These are phyloP conservation scores for Aschersonia sp. DNA, from an alignment of 2,329 filamentous ascomycete genomes.

Conservation along the genomic window DNA sequence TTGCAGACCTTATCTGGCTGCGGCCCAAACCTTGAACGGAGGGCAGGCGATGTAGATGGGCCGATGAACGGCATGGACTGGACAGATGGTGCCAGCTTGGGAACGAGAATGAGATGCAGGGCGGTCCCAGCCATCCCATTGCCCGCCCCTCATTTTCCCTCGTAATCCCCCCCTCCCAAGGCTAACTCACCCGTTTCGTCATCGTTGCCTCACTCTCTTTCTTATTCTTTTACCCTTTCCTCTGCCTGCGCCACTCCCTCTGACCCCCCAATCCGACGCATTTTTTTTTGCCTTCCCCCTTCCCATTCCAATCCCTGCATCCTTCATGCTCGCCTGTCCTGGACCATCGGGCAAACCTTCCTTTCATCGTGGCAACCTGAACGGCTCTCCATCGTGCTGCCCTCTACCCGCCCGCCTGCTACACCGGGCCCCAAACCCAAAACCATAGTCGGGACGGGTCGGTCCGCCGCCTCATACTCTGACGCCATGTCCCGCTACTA, in stretches of 20 bases:
- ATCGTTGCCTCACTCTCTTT: slow-evolving; percentile 1
- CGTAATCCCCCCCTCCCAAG: not conserved
- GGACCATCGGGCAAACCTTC: not conserved
- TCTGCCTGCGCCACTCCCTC: not conserved
- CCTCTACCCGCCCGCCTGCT: too few relatives aligned
- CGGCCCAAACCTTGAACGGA: too few relatives aligned
- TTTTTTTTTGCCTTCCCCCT: not conserved
- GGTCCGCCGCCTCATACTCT: slow-evolving; percentile 7
- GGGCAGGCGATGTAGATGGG: too few relatives aligned
- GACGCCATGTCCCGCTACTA: slow-evolving; percentile 17
- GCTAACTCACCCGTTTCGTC: slow-evolving; percentile 2
- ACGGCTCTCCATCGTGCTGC: too few relatives aligned
- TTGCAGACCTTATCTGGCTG: too few relatives aligned
- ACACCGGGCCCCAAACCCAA: too few relatives aligned
- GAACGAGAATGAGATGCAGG: too few relatives aligned
- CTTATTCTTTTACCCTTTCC: not conserved
- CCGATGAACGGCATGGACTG: too few relatives aligned
- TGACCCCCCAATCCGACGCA: not conserved
- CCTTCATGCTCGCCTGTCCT: not conserved
- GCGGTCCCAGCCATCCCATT: not conserved
- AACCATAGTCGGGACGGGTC: slow-evolving; percentile 1
- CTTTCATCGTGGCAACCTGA: too few relatives aligned
- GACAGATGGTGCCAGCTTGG: too few relatives aligned
- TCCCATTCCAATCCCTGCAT: not conserved
- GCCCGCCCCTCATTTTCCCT: not conserved